Conservation (phyloP, 495 filamentous ascomycete genomes). For the Margaritispora aquatica region DNA sequence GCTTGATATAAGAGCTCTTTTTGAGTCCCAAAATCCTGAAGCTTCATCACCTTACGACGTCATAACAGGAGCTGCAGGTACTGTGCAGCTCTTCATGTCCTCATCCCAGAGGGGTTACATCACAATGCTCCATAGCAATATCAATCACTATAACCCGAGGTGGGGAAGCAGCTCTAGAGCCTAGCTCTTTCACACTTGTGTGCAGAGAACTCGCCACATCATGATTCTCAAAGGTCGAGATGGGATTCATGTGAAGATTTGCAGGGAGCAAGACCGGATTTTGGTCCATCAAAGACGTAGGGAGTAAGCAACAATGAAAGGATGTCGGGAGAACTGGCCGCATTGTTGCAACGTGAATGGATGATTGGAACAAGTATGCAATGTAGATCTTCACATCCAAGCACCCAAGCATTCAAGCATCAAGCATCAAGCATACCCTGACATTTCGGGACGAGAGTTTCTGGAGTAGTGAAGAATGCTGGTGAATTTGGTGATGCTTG, state of each 20-base stretch:
- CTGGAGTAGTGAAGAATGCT: too few species aligned
- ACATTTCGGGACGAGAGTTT: too few species aligned
- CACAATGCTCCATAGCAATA: background rate
- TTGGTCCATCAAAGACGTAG: background rate
- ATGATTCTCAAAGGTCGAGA: background rate
- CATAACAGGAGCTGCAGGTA: conserved; percentile 12
- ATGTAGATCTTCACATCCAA: background rate
- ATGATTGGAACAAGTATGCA: background rate
- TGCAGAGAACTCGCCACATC: too few species aligned
- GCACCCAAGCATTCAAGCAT: too few species aligned
- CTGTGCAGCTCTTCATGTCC: background rate
- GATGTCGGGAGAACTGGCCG: background rate
- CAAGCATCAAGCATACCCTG: too few species aligned
- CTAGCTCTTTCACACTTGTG: background rate
- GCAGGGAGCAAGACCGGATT: conserved; percentile 14
- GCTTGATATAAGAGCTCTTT: background rate
- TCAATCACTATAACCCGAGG: background rate
- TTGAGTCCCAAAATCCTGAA: background rate
- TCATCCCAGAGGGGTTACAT: background rate
- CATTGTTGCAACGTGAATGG: background rate
- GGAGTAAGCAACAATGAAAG: background rate
- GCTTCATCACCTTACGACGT: background rate
- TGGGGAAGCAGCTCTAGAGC: background rate
- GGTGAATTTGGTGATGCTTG: too few species aligned
- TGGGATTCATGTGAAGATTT: conserved; percentile 3